Evolutionary conservation across 768 basidiomycete species (phyloP), one percentile per base, ranked within the genome.

Genomic region (Cubamyces sp.): DNA sequence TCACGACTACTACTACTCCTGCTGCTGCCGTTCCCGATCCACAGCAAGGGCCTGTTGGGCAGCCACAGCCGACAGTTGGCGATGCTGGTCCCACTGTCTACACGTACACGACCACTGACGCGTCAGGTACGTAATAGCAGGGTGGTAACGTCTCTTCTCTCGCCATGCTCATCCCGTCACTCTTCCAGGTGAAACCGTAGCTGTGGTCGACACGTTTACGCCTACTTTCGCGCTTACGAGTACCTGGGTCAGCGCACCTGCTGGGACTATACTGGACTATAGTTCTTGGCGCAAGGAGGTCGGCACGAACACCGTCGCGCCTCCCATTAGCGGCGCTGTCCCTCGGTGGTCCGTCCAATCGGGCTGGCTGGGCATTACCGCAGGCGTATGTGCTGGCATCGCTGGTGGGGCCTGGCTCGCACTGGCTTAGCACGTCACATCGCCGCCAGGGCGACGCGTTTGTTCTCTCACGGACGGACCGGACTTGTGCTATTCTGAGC

Each of bases 21-120:
- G 43, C 68, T 7, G 48, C 66, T 5, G 61, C 67, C 7, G 43
- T 57, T 9, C 61, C 65, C 15, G 66, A 48, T 3, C 64, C 57
- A 16, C 67, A 69, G 2, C 76, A 79, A 64, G 85, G 85, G 0
- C 85, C 87, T 3, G 87, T 89, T 0, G 88, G 81, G 7, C 80
- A 82, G 64, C 69, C 71, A 3, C 63, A 69, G 5, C 18, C 64
- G n/a, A 65, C 64, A 0, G 40, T 63, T 2, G 59, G 16, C 3
- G 42, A 43, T 40, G 63, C 45, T 5, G 57, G 43, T 25, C 66
- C 58, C 12, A 77, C 74, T 0, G 61, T 69, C 0, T 77, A 70
- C 62, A 54, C 51, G 1, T 77, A 74, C 62, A 75, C 74, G 3
- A 78, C 77, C 5, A 76, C 76, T 5, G 66, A 76, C 49, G 75